Base-by-base conservation (phyloP, 179 eudicot species). In the Amaranthus tricolor region DNA sequence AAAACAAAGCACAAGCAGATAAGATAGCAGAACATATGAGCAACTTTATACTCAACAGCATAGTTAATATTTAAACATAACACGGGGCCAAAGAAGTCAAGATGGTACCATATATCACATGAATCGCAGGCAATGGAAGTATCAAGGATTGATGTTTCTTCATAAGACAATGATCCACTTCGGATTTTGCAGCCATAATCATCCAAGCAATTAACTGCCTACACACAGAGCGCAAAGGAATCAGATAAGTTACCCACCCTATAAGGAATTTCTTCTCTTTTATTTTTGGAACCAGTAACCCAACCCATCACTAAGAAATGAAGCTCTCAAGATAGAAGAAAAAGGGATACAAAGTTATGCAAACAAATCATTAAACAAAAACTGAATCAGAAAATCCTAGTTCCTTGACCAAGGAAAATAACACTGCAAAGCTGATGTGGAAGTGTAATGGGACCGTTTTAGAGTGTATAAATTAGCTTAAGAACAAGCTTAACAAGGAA, bases 151-250 rank as follows among this genome's bases (percentile, higher is more conserved):
- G 81, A 76, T 78, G 81, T 86, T 82, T 88, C 96, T 66, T 88
- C 94, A 77, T 78, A 76, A 74, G 86, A 78, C 71, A 85, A 76
- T 71, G 85, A 90, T 69, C 86, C 86, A 79, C 81, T 87, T 62
- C 93, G 91, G 71, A 92, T 76, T 84, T 88, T 90, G 88, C 98
- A 94, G 76, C 84, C 91, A 87, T 86, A 94, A 77, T 96, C 91
- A 77, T 88, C 98, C 94, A 94, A 85, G 85, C 98, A 94, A 83
- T 87, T 88, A 85, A 94, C 98, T 90, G 98, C 94, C 98, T 94
- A 88, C 79, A 89, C 84, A 75, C 81, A 73, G 83, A 73, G 76
- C 62, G 71, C 73, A 73, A 77, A 63, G 66, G 72, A 76, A 82
- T 79, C 71, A 68, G 63, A 76, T 62, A 71, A 60, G 52, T 71